Percentiles rank a stretch among this genome's conserved stretches.
phyloP scores from a whole-genome alignment of 495 filamentous ascomycete genomes.

The Penicillium roqueforti region DNA sequence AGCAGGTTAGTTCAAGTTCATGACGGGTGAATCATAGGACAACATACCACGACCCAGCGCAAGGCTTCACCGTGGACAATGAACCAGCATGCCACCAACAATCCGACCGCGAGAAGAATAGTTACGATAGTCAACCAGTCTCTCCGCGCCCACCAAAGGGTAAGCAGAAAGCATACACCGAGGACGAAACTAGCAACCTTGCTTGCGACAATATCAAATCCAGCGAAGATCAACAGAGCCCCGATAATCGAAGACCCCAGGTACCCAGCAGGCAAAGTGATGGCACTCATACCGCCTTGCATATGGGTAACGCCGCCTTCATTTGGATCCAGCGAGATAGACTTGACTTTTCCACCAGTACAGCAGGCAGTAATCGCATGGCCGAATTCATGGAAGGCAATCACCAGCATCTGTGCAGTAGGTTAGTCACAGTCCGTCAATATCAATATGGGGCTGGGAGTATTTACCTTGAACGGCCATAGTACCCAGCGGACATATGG shows the following conservation, averaged over 20 bases:
- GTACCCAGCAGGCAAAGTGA: slow-evolving; percentile 76
- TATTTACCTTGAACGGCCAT: slow-evolving; percentile 76
- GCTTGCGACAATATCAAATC: slow-evolving; percentile 74
- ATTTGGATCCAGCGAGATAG: slow-evolving; percentile 65
- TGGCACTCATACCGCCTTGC: slow-evolving; percentile 67
- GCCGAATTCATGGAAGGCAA: slow-evolving; percentile 80
- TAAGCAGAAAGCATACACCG: slow-evolving; percentile 69
- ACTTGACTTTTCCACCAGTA: slow-evolving; percentile 68
- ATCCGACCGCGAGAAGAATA: slow-evolving; percentile 60
- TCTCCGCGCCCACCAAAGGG: slow-evolving; percentile 72
- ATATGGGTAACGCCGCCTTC: slow-evolving; percentile 75
- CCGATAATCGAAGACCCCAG: slow-evolving; percentile 72
- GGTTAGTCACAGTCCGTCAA: not conserved
- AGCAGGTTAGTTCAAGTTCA: not conserved
- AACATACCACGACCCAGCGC: slow-evolving; percentile 62
- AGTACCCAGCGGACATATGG: slow-evolving; percentile 68
- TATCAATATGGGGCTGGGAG: not conserved
- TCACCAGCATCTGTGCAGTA: slow-evolving; percentile 68
- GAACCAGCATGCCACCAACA: slow-evolving; percentile 75
- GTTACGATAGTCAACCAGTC: slow-evolving; percentile 75
- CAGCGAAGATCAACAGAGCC: slow-evolving; percentile 72
- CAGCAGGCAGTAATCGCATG: slow-evolving; percentile 70
- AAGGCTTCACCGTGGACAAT: slow-evolving; percentile 69
- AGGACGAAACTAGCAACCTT: slow-evolving; percentile 71
- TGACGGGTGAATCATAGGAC: not conserved